Conservation (phyloP, 75 land plant genomes). For the Cupressus sempervirens region DNA sequence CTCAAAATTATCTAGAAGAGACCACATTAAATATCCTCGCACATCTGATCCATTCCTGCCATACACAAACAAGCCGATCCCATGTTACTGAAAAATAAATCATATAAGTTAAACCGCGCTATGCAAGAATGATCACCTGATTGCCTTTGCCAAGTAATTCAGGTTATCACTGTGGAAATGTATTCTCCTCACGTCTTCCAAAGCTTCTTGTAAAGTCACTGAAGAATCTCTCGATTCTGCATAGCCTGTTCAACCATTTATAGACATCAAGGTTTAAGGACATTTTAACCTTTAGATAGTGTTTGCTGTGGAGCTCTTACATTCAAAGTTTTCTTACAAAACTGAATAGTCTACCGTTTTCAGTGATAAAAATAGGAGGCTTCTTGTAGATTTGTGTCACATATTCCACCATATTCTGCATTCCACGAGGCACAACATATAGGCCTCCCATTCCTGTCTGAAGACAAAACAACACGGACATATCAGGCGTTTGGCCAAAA, state of each 20-base stretch:
- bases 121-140: not conserved
- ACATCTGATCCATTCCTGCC: constrained; percentile 12
- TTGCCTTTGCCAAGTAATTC: not conserved
- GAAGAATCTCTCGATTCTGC: not conserved
- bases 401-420: constrained; percentile 47
- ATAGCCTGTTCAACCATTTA: not conserved
- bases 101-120: not conserved
- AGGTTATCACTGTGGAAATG: not conserved
- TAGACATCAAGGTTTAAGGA: too few relatives aligned
- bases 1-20: constrained; percentile 20
- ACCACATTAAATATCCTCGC: constrained; percentile 20
- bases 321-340: too few relatives aligned
- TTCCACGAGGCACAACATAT: constrained; percentile 47
- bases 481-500: too few relatives aligned
- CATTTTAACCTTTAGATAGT: too few relatives aligned
- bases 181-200: not conserved
- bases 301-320: too few relatives aligned
- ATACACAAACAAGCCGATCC: not conserved
- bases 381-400: constrained; percentile 52
- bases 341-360: constrained; percentile 44
- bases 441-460: constrained; percentile 24
- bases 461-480: too few relatives aligned
- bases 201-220: not conserved
- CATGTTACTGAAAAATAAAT: not conserved
- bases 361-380: constrained; percentile 53